phyloP scores from a whole-genome alignment of 495 filamentous ascomycete species.

The Aspergillus biplanus region DNA sequence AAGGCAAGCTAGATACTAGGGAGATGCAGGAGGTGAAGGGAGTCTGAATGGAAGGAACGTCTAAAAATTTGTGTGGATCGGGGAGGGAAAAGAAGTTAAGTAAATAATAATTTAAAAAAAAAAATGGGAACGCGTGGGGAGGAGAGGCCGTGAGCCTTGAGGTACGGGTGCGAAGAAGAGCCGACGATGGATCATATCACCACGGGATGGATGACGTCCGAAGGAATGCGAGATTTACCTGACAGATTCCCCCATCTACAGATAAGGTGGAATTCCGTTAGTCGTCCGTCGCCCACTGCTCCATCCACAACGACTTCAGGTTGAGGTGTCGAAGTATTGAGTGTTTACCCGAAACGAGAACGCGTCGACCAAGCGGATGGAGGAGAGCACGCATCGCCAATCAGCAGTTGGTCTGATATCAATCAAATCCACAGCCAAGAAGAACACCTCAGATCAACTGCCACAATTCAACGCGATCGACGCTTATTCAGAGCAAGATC shows the following conservation, averaged over 20 bases:
- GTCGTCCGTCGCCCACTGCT: not conserved
- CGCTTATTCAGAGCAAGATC: not conserved
- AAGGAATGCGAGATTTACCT: conserved; percentile 21
- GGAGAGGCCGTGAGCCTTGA: not conserved
- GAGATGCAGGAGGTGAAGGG: too few relatives aligned
- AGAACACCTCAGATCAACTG: not conserved
- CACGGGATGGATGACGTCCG: conserved; percentile 23
- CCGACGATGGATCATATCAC: conserved; percentile 20
- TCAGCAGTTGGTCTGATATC: conserved; percentile 17
- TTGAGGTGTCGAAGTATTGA: not conserved
- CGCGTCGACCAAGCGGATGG: not conserved
- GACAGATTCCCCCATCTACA: conserved; percentile 5
- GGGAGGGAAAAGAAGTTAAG: not conserved
- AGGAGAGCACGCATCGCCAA: conserved; percentile 12
- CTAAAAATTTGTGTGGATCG: not conserved
- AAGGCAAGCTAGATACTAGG: not conserved
- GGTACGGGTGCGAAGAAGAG: not conserved
- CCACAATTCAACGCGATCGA: not conserved
- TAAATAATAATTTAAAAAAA: not conserved
- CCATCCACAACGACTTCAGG: not conserved
- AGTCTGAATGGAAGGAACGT: too few relatives aligned
- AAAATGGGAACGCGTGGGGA: not conserved
- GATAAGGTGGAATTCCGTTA: not conserved
- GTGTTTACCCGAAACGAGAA: not conserved
- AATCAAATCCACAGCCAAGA: not conserved